Evolutionary conservation across 129 eudicot genomes (phyloP).

Genomic region (Rutidosis leptorrhynchoides): DNA sequence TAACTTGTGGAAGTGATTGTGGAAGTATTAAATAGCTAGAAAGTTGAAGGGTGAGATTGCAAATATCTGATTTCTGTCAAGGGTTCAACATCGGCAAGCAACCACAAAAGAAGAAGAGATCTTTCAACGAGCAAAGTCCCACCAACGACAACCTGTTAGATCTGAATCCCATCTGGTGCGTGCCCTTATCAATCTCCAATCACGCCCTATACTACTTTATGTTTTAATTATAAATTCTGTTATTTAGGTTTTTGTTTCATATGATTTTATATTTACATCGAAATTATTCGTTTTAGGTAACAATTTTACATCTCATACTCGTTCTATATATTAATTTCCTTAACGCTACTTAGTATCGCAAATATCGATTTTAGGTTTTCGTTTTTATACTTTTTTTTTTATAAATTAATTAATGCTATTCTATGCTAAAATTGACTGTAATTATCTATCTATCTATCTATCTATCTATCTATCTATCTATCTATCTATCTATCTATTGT

Average conservation of each 20-base stretch:
- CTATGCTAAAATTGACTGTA: not conserved
- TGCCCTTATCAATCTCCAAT: not conserved
- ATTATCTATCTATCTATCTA: not conserved
- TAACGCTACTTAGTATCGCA: not conserved
- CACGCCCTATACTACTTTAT: not conserved
- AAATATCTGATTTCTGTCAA: not conserved
- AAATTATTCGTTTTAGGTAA: not conserved
- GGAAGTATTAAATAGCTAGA: too few species aligned
- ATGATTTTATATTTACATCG: not conserved
- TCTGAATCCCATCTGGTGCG: constrained; percentile 15
- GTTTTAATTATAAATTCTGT: not conserved
- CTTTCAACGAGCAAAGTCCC: not conserved
- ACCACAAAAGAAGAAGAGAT: not conserved
- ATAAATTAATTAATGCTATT: not conserved
- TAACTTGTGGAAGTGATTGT: too few species aligned
- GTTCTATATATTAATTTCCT: not conserved
- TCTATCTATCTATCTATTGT: not conserved
- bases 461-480: not conserved
- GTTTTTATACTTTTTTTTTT: too few species aligned
- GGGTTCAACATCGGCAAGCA: not conserved
- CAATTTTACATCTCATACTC: constrained; percentile 13
- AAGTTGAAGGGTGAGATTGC: not conserved
- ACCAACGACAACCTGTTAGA: not conserved
- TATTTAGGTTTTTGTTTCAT: constrained; percentile 4
- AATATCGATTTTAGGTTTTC: not conserved